Base-by-base conservation (phyloP, 2,329 filamentous ascomycete species). In the Fusarium setosum region DNA sequence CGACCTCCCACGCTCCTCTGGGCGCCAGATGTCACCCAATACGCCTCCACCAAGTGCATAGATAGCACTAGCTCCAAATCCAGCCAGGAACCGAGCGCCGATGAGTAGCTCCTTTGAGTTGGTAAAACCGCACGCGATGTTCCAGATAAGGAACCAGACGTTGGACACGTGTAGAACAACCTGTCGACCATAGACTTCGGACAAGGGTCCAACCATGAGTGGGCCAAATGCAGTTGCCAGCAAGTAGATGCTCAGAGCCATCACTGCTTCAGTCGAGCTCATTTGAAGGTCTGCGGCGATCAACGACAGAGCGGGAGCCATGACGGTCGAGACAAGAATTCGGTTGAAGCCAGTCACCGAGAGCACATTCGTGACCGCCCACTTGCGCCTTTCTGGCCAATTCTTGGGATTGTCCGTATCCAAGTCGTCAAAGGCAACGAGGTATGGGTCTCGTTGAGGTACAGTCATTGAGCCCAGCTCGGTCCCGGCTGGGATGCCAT, bases 201-300 rank as follows among this genome's bases (percentile, higher is more conserved):
- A 83, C 6, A 84, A 56, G 0, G 81, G 81, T 0, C 79, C 81
- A 4, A 82, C 76, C 5, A 83, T 26, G 1, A 84, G 72, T 0
- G 82, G 81, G 0, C 81, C 82, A 44, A 84, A 78, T 0, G 80
- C 81, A 2, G 76, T 80, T 0, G 81, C 80, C 0, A 81, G 72
- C 0, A 82, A 65, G 56, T 80, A 83, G 4, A 82, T 79, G 3
- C 80, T 83, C 18, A 84, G 61, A 0, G 80, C 70, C 72, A 89
- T 79, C 37, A 81, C 80, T 4, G 86, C 76, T 64, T 85, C 78
- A 34, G 75, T 74, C 7, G 78, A 72, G 6, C 69, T 81, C 71
- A 89, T 87, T 38, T 82, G 40, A 12, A 90, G 75, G 35, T 89
- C 84, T 2, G 71, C 69, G 6, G 82, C 79, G 41, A 90, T 84